Base-by-base conservation (phyloP, 805 yeast genomes). In the Peterozyma toletana region DNA sequence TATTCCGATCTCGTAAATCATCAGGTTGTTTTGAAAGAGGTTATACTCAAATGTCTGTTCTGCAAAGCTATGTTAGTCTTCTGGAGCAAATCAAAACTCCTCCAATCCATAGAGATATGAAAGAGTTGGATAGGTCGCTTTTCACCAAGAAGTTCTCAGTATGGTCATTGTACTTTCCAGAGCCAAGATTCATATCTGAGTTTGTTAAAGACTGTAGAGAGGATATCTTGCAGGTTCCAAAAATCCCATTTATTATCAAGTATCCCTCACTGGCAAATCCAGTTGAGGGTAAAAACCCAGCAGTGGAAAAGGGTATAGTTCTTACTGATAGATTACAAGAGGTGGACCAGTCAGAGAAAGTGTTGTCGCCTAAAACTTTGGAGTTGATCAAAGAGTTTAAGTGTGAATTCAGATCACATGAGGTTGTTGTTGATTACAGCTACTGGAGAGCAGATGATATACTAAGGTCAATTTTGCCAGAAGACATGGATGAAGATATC, bases 361-460 rank as follows among this genome's bases (percentile, higher is more conserved):
- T 66, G 7, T 47, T 85, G 11, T 61, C 80, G 0, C 49, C 62
- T 1, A 31, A 56, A 11, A 71, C 86, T 0, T 50, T 62, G 27
- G 61, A 62, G 11, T 71, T 71, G 45, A 61, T 90, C 2, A 53
- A 67, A 11, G 72, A 75, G 30, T 67, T 70, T 37, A 64, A 70
- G 0, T 74, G 79, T 1, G 56, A 59, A 5, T 57, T 84, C 11
- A 60, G 62, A 34, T 77, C 82, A 2, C 80, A 84, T 54, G 67
- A 63, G 3, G 66, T 87, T 45, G 58, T 55, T 0, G 62, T 93
- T 41, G 83, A 71, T 49, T 93, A 93, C 58, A 72, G 78, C 40
- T 86, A 78, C 60, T 93, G 98, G 98, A 80, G 79, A 51, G 72
- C 90, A 0, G 99, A 95, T 44, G 96, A 93, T 52, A 83, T 93